Base-by-base conservation (phyloP, 2,329 filamentous ascomycete genomes). In the Rhynchosporium agropyri region DNA sequence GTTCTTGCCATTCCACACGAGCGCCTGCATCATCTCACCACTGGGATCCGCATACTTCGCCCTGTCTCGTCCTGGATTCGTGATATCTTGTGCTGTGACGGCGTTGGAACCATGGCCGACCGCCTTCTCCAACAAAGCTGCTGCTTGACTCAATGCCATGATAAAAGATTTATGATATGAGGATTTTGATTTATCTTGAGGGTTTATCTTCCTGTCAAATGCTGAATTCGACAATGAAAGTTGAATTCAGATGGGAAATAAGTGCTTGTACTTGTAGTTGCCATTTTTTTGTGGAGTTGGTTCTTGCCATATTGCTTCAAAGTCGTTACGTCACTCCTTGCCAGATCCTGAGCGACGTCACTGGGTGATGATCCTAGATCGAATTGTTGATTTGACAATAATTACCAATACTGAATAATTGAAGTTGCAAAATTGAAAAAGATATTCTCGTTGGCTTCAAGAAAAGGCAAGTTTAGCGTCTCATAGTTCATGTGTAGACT, bases 1-100 rank as follows among this genome's bases (percentile, higher is more conserved):
- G 71, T 92, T 90, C 80, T 94, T 95, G 58, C 90, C 89, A 76
- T 89, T 86, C 92, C 92, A 96, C 2, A 84, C 84, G 13, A 96
- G 77, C 0, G 92, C 92, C 75, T 91, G 89, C 89, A 96, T 95
- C 15, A 77, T 89, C 70, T 87, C 83, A 38, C 75, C 76, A 3
- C 76, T 77, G 4, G 80, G 76, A 70, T 83, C 78, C 29, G 80
- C 84, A 73, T 80, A 80, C 67, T 79, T 79, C 38, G 73, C 74
- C 26, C 79, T 75, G 63, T 88, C 80, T 69, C 56, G 69, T 29
- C 69, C 79, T n/a, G 89, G 90, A 68, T 87, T 87, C 64, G 83
- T 79, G 54, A 94, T 79, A 71, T 95, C 87, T 66, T 94, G 90
- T 15, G 81, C 77, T 0, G 85, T 89, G 58, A 82, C 79, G 20